phyloP scores from a whole-genome alignment of 805 yeast species.

The Candida ascalaphidarum region DNA sequence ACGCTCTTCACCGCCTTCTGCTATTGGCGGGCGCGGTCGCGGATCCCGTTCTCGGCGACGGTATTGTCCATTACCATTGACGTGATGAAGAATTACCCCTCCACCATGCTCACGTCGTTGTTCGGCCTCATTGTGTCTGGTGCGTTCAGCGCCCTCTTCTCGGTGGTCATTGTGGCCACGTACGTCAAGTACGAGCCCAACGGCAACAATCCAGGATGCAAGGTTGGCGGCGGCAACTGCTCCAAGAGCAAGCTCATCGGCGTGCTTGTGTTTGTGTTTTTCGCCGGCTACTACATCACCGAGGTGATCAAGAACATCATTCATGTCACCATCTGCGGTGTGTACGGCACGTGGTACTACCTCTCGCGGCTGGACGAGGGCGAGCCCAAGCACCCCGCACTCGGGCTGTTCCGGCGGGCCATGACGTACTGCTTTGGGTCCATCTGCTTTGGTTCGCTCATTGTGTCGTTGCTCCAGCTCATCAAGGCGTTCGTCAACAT shows the following conservation, averaged over 20 bases:
- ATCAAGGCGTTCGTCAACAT: conserved; percentile 46
- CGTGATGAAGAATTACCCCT: conserved; percentile 67
- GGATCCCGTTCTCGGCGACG: conserved; percentile 70
- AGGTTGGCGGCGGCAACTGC: conserved; percentile 44
- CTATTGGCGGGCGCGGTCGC: conserved; percentile 61
- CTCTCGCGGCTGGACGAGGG: conserved; percentile 68
- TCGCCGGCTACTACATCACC: conserved; percentile 76
- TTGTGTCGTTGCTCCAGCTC: conserved; percentile 65
- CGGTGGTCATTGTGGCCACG: conserved; percentile 62
- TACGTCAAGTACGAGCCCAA: conserved; percentile 71
- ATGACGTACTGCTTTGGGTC: conserved; percentile 85
- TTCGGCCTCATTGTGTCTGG: conserved; percentile 54
- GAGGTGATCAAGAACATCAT: conserved; percentile 77
- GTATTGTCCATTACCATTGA: conserved; percentile 66
- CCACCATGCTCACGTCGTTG: conserved; percentile 52
- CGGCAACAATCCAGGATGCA: conserved; percentile 43
- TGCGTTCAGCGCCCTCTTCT: conserved; percentile 57
- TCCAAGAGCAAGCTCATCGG: conserved; percentile 57
- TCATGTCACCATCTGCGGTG: conserved; percentile 75
- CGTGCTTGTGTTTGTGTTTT: conserved; percentile 60
- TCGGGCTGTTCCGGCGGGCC: conserved; percentile 74
- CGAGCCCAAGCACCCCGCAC: conserved; percentile 70
- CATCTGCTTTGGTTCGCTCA: conserved; percentile 74
- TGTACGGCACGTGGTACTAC: conserved; percentile 90
- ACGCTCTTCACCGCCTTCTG: conserved; percentile 56